phyloP scores from a whole-genome alignment of 2,329 filamentous ascomycete genomes.

The Claviceps sp. region DNA sequence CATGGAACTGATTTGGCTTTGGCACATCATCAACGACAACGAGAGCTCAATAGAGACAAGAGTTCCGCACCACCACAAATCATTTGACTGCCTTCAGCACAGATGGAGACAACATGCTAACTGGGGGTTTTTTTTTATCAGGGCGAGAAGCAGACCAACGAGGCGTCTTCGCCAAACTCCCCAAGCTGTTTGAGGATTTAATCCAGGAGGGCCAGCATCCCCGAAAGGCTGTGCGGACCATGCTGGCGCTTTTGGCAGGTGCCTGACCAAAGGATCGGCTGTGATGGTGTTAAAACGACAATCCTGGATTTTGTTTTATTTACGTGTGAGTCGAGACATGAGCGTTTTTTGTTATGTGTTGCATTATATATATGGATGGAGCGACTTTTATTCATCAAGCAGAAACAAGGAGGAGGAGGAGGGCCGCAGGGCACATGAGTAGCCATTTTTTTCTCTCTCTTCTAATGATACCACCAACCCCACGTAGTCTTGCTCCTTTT shows the following conservation, averaged over 20 bases:
- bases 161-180: conserved; percentile 42
- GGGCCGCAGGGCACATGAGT: not conserved
- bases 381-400: not conserved
- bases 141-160: conserved; percentile 47
- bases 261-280: conserved; percentile 14
- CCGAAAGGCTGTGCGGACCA: conserved; percentile 40
- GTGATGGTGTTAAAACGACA: not conserved
- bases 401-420: not conserved
- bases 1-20: not conserved
- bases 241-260: conserved; percentile 47
- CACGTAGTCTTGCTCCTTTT: not conserved
- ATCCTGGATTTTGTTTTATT: not conserved
- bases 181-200: conserved; percentile 46
- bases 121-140: not conserved
- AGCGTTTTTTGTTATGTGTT: not conserved
- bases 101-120: not conserved
- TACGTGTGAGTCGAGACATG: conserved; percentile 8
- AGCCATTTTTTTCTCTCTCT: not conserved
- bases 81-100: too few relatives aligned
- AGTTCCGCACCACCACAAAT: too few relatives aligned
- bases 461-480: conserved; percentile 4
- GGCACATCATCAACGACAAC: too few relatives aligned
- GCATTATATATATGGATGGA: not conserved
- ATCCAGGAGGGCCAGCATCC: conserved; percentile 41
- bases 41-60: too few relatives aligned